Base-by-base conservation (phyloP, 2,329 filamentous ascomycete species). In the Aschersonia sp. region DNA sequence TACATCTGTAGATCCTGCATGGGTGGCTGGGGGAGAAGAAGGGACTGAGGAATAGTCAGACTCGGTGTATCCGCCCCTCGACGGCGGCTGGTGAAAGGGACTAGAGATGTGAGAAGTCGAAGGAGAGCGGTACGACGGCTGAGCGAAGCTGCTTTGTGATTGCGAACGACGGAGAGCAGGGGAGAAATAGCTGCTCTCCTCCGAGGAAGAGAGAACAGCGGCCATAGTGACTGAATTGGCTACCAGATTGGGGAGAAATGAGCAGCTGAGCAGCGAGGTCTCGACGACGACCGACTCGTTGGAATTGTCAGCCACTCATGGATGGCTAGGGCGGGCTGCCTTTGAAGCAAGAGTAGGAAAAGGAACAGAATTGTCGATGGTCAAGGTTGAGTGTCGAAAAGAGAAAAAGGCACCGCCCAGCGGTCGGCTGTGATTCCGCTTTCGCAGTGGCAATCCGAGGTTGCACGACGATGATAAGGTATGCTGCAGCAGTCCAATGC, bases 131-230 rank as follows among this genome's bases (percentile, higher is more conserved):
- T 72, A 73, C 30, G 59, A 58, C 30, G 65, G 62, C 46, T 70
- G 62, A 50, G 66, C 60, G 47, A 81, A 77, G 54, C 73, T 77
- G 45, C 72, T 68, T 54, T 79, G 75, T 4, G 78, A 81, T 52
- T 79, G 74, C 10, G 78, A 80, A 50, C 78, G 73, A 52, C 72
- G 73, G 54, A 81, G 60, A 30, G 69, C 61, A 45, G 73, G 68
- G 12, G 74, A 63, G 43, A 69, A 67, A 61, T 80, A 81, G 59
- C 74, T 74, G 55, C 66, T 67, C 52, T 65, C 71, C 56, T 81
- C 77, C 56, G 81, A 77, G 12, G 74, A 71, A 42, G 70, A 59
- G 50, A 79, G 63, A 54, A 77, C 74, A 53, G 76, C 71, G 40
- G 75, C 74, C 75, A 79, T 79, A 50, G 53, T 62, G 56, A 44